Conservation (phyloP, 2,329 filamentous ascomycete species). For the Scedosporium dehoogii region DNA sequence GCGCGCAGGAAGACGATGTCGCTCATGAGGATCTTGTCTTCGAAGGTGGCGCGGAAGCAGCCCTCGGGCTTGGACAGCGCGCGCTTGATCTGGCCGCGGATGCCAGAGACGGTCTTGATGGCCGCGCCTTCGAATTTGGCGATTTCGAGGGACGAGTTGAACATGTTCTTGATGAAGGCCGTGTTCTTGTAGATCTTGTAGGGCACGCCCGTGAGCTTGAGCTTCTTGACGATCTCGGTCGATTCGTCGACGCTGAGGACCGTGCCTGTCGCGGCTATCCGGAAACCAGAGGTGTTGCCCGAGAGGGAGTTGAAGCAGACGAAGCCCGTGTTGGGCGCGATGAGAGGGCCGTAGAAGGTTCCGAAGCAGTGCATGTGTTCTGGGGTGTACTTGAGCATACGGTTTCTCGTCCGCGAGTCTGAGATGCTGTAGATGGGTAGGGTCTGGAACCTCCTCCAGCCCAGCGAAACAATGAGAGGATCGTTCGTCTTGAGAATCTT, state of each 20-base stretch:
- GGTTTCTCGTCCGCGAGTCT: conserved; percentile 84
- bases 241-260: conserved; percentile 91
- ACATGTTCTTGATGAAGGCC: conserved; percentile 98
- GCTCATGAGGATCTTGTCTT: conserved; percentile 95
- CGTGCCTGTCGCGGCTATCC: conserved; percentile 87
- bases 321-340: conserved; percentile 93
- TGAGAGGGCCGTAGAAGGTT: conserved; percentile 88
- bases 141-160: conserved; percentile 83
- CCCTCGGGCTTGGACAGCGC: conserved; percentile 89
- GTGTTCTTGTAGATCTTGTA: conserved; percentile 99
- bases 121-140: conserved; percentile 96
- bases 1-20: conserved; percentile 94
- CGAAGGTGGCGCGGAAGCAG: conserved; percentile 92
- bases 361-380: conserved; percentile 99
- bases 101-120: conserved; percentile 91
- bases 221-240: conserved; percentile 97
- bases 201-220: conserved; percentile 86
- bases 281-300: conserved; percentile 76
- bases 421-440: conserved; percentile 91
- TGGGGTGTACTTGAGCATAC: conserved; percentile 98
- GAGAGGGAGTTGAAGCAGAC: conserved; percentile 87
- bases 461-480: conserved; percentile 90
- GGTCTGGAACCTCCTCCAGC: conserved; percentile 91
- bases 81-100: conserved; percentile 94
- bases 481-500: conserved; percentile 98